Percentiles rank a stretch among this genome's conserved stretches.
Conservation (phyloP, 1,284 basidiomycete genomes). For the Fistulinella cinereoalba region DNA sequence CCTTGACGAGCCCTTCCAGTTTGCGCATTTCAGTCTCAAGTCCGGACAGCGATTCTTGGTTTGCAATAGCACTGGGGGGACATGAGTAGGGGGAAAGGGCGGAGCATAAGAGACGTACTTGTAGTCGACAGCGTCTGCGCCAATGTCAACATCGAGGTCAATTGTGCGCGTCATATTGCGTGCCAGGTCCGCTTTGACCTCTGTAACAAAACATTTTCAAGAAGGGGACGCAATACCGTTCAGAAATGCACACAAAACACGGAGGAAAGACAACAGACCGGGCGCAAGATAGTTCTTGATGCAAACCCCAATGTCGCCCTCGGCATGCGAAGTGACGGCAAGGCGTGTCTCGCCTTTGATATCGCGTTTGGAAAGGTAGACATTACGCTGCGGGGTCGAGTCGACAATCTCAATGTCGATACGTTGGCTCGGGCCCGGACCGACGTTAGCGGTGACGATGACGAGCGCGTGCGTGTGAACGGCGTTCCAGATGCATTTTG, state of each 20-base stretch:
- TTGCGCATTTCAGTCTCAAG: constrained; percentile 99
- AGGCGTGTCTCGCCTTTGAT: constrained; percentile 90
- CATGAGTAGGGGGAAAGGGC: not conserved
- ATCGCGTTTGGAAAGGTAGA: constrained; percentile 87
- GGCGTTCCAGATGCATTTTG: constrained; percentile 92
- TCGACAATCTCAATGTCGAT: constrained; percentile 95
- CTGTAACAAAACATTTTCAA: constrained; percentile 6
- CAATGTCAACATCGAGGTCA: constrained; percentile 96
- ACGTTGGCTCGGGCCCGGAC: constrained; percentile 68
- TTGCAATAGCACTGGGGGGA: constrained; percentile 83
- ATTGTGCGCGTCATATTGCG: constrained; percentile 60
- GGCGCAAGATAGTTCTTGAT: constrained; percentile 77
- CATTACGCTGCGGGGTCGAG: constrained; percentile 82
- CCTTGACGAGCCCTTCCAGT: constrained; percentile 90
- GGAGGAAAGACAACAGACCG: constrained; percentile 48
- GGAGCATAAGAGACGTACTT: constrained; percentile 59
- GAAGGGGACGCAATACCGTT: too few species aligned
- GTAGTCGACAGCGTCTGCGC: constrained; percentile 98
- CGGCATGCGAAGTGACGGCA: constrained; percentile 91
- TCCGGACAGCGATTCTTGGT: constrained; percentile 94
- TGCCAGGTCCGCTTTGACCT: constrained; percentile 15
- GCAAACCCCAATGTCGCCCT: constrained; percentile 95
- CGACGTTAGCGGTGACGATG: constrained; percentile 92
- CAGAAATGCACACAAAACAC: not conserved
- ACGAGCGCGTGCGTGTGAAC: constrained; percentile 85